Evolutionary conservation across 371 early-diverging fungal species (phyloP).

Genomic region (Mucor irregularis): DNA sequence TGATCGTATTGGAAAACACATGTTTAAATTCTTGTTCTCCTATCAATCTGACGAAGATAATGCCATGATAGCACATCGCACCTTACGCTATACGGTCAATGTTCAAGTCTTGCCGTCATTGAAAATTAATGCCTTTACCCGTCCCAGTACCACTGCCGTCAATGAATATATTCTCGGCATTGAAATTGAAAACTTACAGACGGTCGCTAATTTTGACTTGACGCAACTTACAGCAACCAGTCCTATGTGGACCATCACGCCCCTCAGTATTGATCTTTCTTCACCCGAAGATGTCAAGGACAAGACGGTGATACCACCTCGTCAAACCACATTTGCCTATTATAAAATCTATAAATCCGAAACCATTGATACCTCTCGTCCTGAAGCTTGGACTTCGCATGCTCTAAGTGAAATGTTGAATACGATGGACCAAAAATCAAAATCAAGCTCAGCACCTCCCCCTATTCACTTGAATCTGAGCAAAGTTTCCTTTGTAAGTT

Average conservation of each 20-base stretch:
- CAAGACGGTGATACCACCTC: conserved; percentile 52
- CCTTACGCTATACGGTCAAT: conserved; percentile 59
- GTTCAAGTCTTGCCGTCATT: conserved; percentile 82
- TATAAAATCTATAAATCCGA: conserved; percentile 51
- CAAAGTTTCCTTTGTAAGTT: conserved; percentile 54
- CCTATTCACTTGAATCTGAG: conserved; percentile 38
- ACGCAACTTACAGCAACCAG: conserved; percentile 74
- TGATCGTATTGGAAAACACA: conserved; percentile 87
- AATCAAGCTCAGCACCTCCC: conserved; percentile 25
- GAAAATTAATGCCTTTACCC: conserved; percentile 90
- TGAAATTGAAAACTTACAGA: conserved; percentile 81
- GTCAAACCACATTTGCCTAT: conserved; percentile 67
- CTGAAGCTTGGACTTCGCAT: conserved; percentile 54
- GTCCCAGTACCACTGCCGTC: conserved; percentile 74
- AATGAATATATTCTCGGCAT: conserved; percentile 88
- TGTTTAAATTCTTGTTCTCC: conserved; percentile 68
- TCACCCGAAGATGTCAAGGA: conserved; percentile 32
- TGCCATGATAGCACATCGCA: conserved; percentile 66
- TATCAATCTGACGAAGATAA: conserved; percentile 74
- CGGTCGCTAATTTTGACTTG: conserved; percentile 58
- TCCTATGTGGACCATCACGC: conserved; percentile 70
- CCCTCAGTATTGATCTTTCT: conserved; percentile 45
- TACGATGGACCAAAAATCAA: conserved; percentile 22
- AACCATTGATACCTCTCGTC: conserved; percentile 21
- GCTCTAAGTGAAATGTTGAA: conserved; percentile 47